phyloP scores from a whole-genome alignment of 441 rosid genomes.

The Dalechampia spathulata region DNA sequence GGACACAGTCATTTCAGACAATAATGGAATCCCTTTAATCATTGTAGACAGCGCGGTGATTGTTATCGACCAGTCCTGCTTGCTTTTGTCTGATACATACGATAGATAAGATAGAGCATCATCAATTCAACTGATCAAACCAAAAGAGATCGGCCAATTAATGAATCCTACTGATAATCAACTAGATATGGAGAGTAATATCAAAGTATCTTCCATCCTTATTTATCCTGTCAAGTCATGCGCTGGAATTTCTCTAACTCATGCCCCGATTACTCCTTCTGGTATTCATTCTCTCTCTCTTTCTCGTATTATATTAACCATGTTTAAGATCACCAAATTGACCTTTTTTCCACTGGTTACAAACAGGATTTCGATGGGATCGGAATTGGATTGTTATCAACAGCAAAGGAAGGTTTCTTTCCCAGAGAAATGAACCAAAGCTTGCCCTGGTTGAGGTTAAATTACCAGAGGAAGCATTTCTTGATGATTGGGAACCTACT shows the following conservation, averaged over 20 bases:
- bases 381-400: constrained; percentile 78
- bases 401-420: constrained; percentile 60
- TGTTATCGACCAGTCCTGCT: no score
- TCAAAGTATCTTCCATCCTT: constrained; percentile 48
- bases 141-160: no score
- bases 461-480: constrained; percentile 57
- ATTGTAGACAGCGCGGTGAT: no score
- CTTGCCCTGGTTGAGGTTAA: constrained; percentile 61
- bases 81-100: no score
- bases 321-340: no score
- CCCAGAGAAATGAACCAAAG: constrained; percentile 86
- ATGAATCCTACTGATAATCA: no score
- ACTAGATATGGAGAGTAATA: constrained; percentile 14
- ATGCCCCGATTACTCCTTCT: constrained; percentile 64
- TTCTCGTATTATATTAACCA: neutral
- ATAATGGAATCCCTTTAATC: no score
- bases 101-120: no score
- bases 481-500: constrained; percentile 52
- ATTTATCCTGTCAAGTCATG: constrained; percentile 81
- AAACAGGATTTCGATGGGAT: constrained; percentile 81
- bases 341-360: no score
- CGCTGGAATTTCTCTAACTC: constrained; percentile 58
- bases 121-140: no score
- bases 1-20: no score
- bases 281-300: constrained; percentile 24